These are phyloP conservation scores for Phytophthora uliginosa DNA, from an alignment of 352 stramenopile genomes.

Conservation along the genomic window DNA sequence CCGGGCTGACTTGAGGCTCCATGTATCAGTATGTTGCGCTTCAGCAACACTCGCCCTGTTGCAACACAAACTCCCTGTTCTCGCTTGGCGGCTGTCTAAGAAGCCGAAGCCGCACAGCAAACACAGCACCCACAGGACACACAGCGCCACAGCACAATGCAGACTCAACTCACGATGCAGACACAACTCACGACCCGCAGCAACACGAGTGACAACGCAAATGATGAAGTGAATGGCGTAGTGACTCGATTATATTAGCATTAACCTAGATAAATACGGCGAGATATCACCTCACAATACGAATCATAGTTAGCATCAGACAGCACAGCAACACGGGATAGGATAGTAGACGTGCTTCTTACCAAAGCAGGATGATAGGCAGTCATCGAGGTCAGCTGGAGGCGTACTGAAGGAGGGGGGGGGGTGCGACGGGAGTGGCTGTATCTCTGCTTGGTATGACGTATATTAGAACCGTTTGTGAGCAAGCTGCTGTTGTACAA, in stretches of 20 bases:
- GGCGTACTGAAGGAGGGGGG: no score
- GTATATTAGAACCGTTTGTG: no score
- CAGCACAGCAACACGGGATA: not conserved
- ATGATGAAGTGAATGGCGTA: not conserved
- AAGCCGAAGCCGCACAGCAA: not conserved
- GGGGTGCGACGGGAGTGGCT: no score
- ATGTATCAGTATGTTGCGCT: not conserved
- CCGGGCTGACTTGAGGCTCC: not conserved
- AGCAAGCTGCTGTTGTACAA: no score
- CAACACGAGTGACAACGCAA: not conserved
- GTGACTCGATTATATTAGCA: not conserved
- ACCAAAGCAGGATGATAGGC: no score
- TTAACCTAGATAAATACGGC: not conserved
- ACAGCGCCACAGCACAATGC: not conserved
- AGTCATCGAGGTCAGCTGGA: no score
- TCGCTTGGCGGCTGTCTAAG: not conserved
- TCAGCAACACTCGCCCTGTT: not conserved
- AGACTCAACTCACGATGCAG: no score
- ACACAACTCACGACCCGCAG: not conserved
- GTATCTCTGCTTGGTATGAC: no score
- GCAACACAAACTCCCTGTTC: no score
- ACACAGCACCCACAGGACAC: not conserved
- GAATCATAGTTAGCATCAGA: not conserved
- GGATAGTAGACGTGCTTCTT: no score
- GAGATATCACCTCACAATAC: not conserved